Base-by-base conservation (phyloP, 257 asterid genomes). In the Anisodus acutangulus region DNA sequence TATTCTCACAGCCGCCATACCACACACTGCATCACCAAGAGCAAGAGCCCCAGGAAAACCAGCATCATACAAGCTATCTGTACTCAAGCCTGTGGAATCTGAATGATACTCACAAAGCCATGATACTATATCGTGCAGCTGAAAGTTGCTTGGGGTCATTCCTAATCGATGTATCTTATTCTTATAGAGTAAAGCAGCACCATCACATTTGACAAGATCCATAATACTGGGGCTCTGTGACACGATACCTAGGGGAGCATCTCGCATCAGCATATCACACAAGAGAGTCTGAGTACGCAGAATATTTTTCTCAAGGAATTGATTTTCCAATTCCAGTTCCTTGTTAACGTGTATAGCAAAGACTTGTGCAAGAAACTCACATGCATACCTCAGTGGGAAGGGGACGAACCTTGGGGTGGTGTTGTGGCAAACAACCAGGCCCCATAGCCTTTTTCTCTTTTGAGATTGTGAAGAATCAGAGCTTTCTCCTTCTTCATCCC, bases 341-440 rank as follows among this genome's bases (percentile, higher is more conserved):
- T 95, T 94, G 92, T 90, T 93, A 39, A 95, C 95, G 83, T 95
- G 99, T 83, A 95, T 91, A 22, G 98, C 95, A 60, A 95, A 95
- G 70, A 95, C 99, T 84, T 95, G 99, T 2, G 95, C 91, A 10
- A 95, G 98, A 89, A 95, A 95, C 82, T 95, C 99, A 84, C 99
- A 96, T 3, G 99, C 99, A 31, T 94, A 96, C 35, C 99, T 89
- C 41, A 96, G 95, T 78, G 99, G 99, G 70, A 96, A 96, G 16
- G 99, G 99, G 87, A 96, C 97, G 60, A 96, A 96, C 86, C 99
- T 90, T 0, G 99, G 99, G 72, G 90, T 88, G 5, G 98, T 92
- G 87, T 96, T 90, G 82, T 96, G 99, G 90, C 99, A 96, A 78
- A 96, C 99, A 17, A 96, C 95, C 63, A 96, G 89, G 41, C 99